These are phyloP conservation scores for Capsella rubella DNA, from an alignment of 441 rosid species.

Conservation along the genomic window DNA sequence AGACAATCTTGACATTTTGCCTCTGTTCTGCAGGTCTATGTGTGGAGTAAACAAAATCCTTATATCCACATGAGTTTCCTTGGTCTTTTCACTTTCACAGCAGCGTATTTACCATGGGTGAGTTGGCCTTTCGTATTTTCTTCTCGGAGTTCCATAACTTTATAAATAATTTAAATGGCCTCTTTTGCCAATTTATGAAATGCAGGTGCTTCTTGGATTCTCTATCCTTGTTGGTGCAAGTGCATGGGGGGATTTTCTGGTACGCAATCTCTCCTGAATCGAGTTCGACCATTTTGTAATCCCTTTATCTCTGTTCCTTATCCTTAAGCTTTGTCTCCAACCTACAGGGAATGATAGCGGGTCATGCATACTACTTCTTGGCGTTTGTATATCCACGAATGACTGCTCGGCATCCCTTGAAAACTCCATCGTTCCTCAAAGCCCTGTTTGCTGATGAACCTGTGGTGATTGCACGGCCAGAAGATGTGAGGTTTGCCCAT, in stretches of 20 bases:
- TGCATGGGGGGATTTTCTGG: constrained; percentile 99
- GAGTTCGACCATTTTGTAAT: background rate
- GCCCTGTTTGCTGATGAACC: constrained; percentile 87
- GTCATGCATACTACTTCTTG: constrained; percentile 97
- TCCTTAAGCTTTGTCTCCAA: constrained; percentile 21
- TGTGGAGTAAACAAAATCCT: constrained; percentile 99
- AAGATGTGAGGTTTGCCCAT: constrained; percentile 80
- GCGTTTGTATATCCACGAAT: constrained; percentile 85
- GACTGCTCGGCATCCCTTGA: constrained; percentile 85
- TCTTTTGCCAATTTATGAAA: background rate
- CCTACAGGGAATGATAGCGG: constrained; percentile 96
- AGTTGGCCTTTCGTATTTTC: constrained; percentile 42
- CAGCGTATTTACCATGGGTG: constrained; percentile 98
- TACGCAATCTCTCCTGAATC: constrained; percentile 38
- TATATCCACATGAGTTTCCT: constrained; percentile 98
- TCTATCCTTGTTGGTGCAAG: constrained; percentile 97
- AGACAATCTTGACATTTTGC: constrained; percentile 13
- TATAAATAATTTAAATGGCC: background rate
- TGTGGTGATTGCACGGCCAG: constrained; percentile 81
- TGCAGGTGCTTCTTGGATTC: constrained; percentile 93
- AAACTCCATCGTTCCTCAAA: constrained; percentile 81
- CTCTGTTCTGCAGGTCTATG: constrained; percentile 72
- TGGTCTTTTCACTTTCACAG: constrained; percentile 95
- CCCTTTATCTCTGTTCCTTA: background rate
- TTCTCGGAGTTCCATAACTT: background rate